Conservation (phyloP, 805 yeast genomes). For the Blastobotrys mokoenaii region DNA sequence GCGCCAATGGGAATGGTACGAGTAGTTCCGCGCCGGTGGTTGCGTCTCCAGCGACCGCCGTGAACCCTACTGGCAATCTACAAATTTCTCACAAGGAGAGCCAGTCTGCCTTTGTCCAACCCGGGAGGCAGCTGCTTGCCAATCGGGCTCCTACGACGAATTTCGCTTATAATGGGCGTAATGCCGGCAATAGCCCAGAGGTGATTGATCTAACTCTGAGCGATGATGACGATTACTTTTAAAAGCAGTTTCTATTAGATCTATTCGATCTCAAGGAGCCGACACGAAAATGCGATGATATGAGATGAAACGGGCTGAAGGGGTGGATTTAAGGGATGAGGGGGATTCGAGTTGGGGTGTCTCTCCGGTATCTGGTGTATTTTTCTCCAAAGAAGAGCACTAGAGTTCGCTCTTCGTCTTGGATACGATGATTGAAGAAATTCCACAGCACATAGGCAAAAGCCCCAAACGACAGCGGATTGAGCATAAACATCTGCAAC, state of each 20-base stretch:
- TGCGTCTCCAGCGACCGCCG: too few species aligned
- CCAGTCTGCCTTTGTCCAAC: too few species aligned
- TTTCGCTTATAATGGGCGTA: not conserved
- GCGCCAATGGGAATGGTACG: too few species aligned
- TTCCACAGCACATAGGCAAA: slow-evolving; percentile 53
- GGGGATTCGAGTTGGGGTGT: slow-evolving; percentile 57
- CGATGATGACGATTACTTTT: slow-evolving; percentile 17
- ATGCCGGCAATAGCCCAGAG: slow-evolving; percentile 14
- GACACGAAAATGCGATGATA: too few species aligned
- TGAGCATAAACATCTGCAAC: slow-evolving; percentile 60
- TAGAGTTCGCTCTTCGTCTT: slow-evolving; percentile 57
- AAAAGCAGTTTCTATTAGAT: too few species aligned
- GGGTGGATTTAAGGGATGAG: slow-evolving; percentile 39
- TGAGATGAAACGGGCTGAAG: too few species aligned
- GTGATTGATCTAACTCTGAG: slow-evolving; percentile 25
- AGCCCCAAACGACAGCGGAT: slow-evolving; percentile 47
- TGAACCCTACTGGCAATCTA: too few species aligned
- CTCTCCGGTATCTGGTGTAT: slow-evolving; percentile 45
- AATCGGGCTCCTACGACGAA: too few species aligned
- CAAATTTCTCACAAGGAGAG: too few species aligned
- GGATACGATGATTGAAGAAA: slow-evolving; percentile 64
- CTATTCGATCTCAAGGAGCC: too few species aligned
- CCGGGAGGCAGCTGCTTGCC: too few species aligned
- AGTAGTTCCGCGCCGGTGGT: too few species aligned
- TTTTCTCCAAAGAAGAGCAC: slow-evolving; percentile 61